Evolutionary conservation across 1,284 basidiomycete species (phyloP).

Genomic region (Gymnopus androsaceus): DNA sequence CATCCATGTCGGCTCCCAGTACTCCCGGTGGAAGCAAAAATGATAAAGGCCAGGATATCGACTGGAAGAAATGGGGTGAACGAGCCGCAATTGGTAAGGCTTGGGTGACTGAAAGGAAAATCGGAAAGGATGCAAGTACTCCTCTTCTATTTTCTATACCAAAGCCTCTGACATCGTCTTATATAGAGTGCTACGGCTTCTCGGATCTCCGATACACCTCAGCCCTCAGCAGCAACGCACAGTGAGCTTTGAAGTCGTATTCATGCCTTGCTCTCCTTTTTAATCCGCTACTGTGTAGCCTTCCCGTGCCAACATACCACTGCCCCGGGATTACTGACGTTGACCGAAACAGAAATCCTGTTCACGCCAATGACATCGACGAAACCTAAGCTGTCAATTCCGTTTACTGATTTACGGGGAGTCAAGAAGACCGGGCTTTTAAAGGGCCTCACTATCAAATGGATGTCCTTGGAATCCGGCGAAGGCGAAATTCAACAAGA

Average conservation of each 20-base stretch:
- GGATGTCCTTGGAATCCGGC: conserved; percentile 34
- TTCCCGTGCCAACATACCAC: conserved; percentile 61
- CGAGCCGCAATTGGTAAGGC: conserved; percentile 47
- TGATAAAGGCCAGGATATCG: conserved; percentile 26
- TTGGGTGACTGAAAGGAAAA: conserved; percentile 43
- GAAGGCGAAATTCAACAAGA: conserved; percentile 44
- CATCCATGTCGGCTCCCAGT: background rate
- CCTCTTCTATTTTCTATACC: background rate
- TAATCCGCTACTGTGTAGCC: conserved; percentile 41
- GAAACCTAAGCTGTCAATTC: conserved; percentile 47
- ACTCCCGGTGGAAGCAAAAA: background rate
- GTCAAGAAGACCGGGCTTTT: conserved; percentile 60
- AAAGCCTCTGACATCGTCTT: background rate
- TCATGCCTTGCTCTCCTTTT: conserved; percentile 9
- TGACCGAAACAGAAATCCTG: conserved; percentile 48
- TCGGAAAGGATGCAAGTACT: conserved; percentile 18
- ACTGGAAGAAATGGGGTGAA: conserved; percentile 60
- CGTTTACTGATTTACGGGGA: conserved; percentile 47
- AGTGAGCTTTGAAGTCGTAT: conserved; percentile 34
- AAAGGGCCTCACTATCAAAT: conserved; percentile 54
- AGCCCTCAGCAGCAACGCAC: conserved; percentile 33
- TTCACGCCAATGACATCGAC: conserved; percentile 58
- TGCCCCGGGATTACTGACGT: conserved; percentile 58
- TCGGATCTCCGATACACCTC: conserved; percentile 12
- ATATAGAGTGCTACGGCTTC: conserved; percentile 10